A percentile compares a stretch with the other conserved stretches of the same genome.
phyloP scores from a whole-genome alignment of 805 yeast species.

The Myxozyma melibiosi region DNA sequence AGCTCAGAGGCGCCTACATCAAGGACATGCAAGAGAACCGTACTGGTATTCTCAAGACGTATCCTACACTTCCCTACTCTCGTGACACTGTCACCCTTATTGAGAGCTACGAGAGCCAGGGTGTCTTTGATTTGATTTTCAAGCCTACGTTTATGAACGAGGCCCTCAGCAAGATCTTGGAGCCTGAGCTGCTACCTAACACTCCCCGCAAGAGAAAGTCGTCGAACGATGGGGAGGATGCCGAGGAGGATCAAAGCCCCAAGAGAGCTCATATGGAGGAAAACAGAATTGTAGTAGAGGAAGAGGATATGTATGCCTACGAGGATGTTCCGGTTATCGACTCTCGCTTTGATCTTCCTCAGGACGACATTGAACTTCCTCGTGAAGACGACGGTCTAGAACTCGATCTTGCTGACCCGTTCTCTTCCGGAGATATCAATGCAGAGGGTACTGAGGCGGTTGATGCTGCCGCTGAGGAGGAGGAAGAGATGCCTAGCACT shows the following conservation, averaged over 20 bases:
- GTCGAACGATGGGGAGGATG: slow-evolving; percentile 23
- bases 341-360: slow-evolving; percentile 8
- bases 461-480: slow-evolving; percentile 4
- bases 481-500: slow-evolving; percentile 15
- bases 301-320: slow-evolving; percentile 10
- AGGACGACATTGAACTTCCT: slow-evolving; percentile 5
- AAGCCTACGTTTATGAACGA: slow-evolving; percentile 19
- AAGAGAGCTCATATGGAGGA: slow-evolving; percentile 22
- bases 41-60: slow-evolving; percentile 32
- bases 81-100: slow-evolving; percentile 23
- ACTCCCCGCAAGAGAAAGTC: slow-evolving; percentile 22
- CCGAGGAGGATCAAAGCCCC: not conserved
- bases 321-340: slow-evolving; percentile 10
- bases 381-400: slow-evolving; percentile 9
- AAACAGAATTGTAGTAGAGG: not conserved
- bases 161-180: slow-evolving; percentile 14
- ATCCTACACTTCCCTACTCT: slow-evolving; percentile 26
- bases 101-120: slow-evolving; percentile 8
- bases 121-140: slow-evolving; percentile 16
- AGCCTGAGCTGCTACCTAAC: slow-evolving; percentile 3
- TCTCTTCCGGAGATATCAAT: not conserved
- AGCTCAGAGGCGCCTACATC: slow-evolving; percentile 48
- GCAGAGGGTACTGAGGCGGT: not conserved
- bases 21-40: slow-evolving; percentile 41
- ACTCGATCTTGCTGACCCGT: slow-evolving; percentile 23